phyloP scores from a whole-genome alignment of 305 asterid genomes.

The Andrographis paniculata region DNA sequence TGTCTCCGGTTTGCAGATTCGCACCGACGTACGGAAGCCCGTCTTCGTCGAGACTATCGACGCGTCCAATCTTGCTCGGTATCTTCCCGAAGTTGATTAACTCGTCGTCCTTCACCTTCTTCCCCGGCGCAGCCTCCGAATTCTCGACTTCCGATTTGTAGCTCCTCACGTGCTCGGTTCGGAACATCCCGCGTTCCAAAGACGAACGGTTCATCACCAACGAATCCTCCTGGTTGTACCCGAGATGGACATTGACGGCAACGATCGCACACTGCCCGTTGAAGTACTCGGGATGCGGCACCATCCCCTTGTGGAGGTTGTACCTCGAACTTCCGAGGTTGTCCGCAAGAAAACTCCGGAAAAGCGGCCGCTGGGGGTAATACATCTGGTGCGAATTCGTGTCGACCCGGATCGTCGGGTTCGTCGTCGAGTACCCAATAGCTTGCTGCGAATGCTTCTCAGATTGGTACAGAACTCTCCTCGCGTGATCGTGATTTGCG shows the following conservation, averaged over 20 bases:
- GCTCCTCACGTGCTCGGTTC: constrained; percentile 78
- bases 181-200: constrained; percentile 94
- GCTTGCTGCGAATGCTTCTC: constrained; percentile 98
- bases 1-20: constrained; percentile 77
- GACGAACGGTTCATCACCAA: constrained; percentile 93
- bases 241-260: constrained; percentile 89
- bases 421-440: constrained; percentile 67
- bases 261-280: constrained; percentile 95
- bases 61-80: constrained; percentile 78
- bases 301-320: constrained; percentile 48
- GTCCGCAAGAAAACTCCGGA: constrained; percentile 63
- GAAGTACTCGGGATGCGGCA: constrained; percentile 75
- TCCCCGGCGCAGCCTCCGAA: constrained; percentile 36
- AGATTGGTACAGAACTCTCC: constrained; percentile 85
- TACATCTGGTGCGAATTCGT: constrained; percentile 69
- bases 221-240: constrained; percentile 96
- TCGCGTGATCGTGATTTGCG: constrained; percentile 86
- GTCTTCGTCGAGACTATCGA: constrained; percentile 88
- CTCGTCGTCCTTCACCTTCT: constrained; percentile 51
- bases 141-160: constrained; percentile 76
- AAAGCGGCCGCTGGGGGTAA: constrained; percentile 89
- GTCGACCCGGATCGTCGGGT: constrained; percentile 58
- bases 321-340: constrained; percentile 65
- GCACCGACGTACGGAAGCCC: constrained; percentile 93
- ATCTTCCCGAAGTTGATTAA: constrained; percentile 65